Evolutionary conservation across 2,329 filamentous ascomycete genomes (phyloP), one percentile per base, ranked within the genome.

Genomic region (Penicillium sp.): DNA sequence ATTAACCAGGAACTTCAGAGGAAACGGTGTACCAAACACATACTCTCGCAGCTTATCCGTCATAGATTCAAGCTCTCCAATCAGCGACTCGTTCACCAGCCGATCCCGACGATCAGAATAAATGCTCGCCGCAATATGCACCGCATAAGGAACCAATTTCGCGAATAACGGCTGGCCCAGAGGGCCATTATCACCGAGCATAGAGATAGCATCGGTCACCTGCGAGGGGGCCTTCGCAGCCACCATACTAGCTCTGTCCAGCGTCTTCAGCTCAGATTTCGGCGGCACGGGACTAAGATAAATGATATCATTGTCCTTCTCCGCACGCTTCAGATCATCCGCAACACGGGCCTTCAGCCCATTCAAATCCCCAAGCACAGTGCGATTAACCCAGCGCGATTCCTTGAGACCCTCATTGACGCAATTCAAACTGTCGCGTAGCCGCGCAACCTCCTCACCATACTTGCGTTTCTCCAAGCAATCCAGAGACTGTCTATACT

Each of bases 221-320:
- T 97, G 90, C 18, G 88, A 87, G 0, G 94, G 92, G 1, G 91
- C 82, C 56, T 88, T 87, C 1, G 90, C 80, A 13, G 87, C 78
- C 0, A 95, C 93, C 93, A 99, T 96, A 58, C 87, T 90, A 9
- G 91, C 93, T 55, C 93, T 84, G 56, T 95, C 92, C 5, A 99
- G 83, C 3, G 87, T 84, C 71, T 88, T 92, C 40, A 99, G 81
- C 67, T 97, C 92, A 3, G 91, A 86, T 67, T 97, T 97, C 10
- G 91, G 86, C 2, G 93, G 91, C 1, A 97, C 91, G 1, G 89
- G 83, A 48, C 87, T 84, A 2, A 97, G 79, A 70, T 97, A 99
- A 14, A 99, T 97, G 64, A 96, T 81, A 71, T 99, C 93, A 62
- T 99, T 99, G 69, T 99, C 94, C 72, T 91, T 95, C 71, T 97